These are phyloP conservation scores for Apiotrichum akiyoshidainum DNA, from an alignment of 1,284 basidiomycete genomes.

Conservation along the genomic window DNA sequence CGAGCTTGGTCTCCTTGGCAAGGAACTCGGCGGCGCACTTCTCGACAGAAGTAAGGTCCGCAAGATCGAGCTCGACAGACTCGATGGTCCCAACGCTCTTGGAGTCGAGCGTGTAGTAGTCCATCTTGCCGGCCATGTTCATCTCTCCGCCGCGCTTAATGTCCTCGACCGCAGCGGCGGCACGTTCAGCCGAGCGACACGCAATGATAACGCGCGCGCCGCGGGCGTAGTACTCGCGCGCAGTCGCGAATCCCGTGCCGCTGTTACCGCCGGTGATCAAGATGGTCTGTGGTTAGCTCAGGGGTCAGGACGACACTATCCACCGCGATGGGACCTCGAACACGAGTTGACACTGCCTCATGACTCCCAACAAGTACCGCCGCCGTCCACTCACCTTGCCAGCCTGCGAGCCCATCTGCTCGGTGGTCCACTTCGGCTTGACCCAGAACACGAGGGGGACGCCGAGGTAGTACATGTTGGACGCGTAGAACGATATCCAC, in stretches of 20 bases:
- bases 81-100: slow-evolving; percentile 1
- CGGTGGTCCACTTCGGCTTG: slow-evolving; percentile 2
- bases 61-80: slow-evolving; percentile 59
- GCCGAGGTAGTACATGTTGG: not conserved
- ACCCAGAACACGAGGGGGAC: slow-evolving; percentile 9
- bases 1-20: slow-evolving; percentile 39
- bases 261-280: slow-evolving; percentile 48
- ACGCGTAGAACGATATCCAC: slow-evolving; percentile 5
- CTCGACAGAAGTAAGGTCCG: slow-evolving; percentile 59
- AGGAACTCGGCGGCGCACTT: slow-evolving; percentile 57
- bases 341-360: too few species aligned
- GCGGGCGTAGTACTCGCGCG: slow-evolving; percentile 54
- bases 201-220: slow-evolving; percentile 64
- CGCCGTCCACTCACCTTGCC: slow-evolving; percentile 8
- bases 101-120: slow-evolving; percentile 1
- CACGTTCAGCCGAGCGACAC: slow-evolving; percentile 55
- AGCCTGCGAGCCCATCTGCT: not conserved
- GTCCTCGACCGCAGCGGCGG: slow-evolving; percentile 55
- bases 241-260: slow-evolving; percentile 41
- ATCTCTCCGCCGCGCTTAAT: slow-evolving; percentile 50
- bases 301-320: slow-evolving; percentile 2
- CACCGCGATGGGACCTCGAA: too few species aligned
- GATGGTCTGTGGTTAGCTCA: slow-evolving; percentile 10
- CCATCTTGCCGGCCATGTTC: slow-evolving; percentile 6
- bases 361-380: too few species aligned